Percentiles rank a stretch among this genome's conserved stretches.
These are phyloP conservation scores for Cinchona pubescens DNA, from an alignment of 257 asterid species.

Conservation along the genomic window DNA sequence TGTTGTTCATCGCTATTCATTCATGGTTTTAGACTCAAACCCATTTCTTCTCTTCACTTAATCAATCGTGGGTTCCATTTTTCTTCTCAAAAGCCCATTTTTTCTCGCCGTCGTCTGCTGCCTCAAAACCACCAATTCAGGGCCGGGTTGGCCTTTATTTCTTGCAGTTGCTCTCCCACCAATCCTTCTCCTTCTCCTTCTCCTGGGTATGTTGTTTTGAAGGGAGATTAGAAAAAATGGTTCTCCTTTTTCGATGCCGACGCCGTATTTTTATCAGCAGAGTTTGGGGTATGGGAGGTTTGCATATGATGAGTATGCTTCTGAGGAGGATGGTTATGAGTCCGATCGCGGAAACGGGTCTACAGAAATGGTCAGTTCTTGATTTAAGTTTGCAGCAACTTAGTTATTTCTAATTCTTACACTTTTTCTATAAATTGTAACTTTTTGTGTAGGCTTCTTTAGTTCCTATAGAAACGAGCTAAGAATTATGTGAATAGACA, in stretches of 20 bases:
- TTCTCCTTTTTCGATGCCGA: slow-evolving; percentile 33
- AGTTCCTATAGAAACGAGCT: not conserved
- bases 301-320: slow-evolving; percentile 64
- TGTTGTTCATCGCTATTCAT: slow-evolving; percentile 13
- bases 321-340: slow-evolving; percentile 52
- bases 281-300: slow-evolving; percentile 58
- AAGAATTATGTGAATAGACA: not conserved
- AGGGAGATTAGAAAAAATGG: slow-evolving; percentile 36
- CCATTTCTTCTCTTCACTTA: slow-evolving; percentile 23
- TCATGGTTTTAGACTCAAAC: slow-evolving; percentile 19
- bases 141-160: slow-evolving; percentile 21
- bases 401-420: not conserved
- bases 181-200: slow-evolving; percentile 20
- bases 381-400: slow-evolving; percentile 8
- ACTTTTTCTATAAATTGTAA: not conserved
- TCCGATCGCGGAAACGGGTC: slow-evolving; percentile 54
- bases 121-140: slow-evolving; percentile 9
- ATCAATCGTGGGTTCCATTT: slow-evolving; percentile 35
- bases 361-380: slow-evolving; percentile 52
- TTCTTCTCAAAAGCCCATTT: slow-evolving; percentile 18
- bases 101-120: slow-evolving; percentile 10
- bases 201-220: slow-evolving; percentile 28
- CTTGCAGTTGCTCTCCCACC: slow-evolving; percentile 35
- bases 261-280: slow-evolving; percentile 59
- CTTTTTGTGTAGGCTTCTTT: not conserved